These are phyloP conservation scores for Neonectria faginata DNA, from an alignment of 2,329 filamentous ascomycete genomes.

Conservation along the genomic window DNA sequence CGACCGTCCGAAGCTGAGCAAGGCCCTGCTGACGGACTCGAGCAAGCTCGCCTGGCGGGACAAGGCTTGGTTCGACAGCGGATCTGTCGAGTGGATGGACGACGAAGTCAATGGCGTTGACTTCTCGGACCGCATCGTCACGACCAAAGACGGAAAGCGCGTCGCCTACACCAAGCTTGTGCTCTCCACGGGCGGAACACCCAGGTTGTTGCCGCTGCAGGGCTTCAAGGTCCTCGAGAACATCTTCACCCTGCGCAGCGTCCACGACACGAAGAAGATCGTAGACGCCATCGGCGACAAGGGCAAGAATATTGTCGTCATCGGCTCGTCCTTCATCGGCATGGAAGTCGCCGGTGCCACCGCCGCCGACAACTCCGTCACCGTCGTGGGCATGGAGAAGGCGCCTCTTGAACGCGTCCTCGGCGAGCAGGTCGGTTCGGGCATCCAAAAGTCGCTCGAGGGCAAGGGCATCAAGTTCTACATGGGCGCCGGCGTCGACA, in stretches of 20 bases:
- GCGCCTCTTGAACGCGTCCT: constrained; percentile 88
- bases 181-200: constrained; percentile 86
- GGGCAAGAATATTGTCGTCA: constrained; percentile 90
- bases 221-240: constrained; percentile 90
- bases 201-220: constrained; percentile 79
- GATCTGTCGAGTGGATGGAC: constrained; percentile 67
- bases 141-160: constrained; percentile 79
- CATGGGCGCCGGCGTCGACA: constrained; percentile 83
- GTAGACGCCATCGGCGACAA: constrained; percentile 82
- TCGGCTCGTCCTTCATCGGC: constrained; percentile 96
- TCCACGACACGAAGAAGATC: constrained; percentile 84
- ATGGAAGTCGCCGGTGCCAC: constrained; percentile 96
- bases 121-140: constrained; percentile 78
- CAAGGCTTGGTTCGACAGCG: constrained; percentile 79
- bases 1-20: constrained; percentile 95
- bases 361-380: constrained; percentile 82
- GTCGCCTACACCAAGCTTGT: constrained; percentile 88
- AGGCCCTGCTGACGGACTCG: constrained; percentile 85
- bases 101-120: constrained; percentile 80
- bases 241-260: constrained; percentile 83
- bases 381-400: constrained; percentile 88
- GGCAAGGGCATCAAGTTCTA: constrained; percentile 91
- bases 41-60: constrained; percentile 83
- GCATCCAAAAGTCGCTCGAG: constrained; percentile 83
- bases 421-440: constrained; percentile 81